Conservation (phyloP, 257 asterid genomes). For the Solanum clarkiae region DNA sequence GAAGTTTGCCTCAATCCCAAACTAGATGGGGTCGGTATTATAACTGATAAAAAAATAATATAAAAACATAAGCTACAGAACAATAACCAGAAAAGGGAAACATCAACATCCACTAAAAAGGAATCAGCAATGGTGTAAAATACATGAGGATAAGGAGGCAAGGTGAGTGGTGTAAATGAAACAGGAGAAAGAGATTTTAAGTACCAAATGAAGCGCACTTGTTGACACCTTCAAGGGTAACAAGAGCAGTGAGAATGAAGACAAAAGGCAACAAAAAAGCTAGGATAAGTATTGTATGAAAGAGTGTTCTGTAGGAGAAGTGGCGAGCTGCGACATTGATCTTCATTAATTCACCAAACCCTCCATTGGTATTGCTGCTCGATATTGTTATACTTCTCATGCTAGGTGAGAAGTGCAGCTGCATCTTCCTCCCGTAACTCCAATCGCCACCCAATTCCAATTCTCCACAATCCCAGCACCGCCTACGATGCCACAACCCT, state of each 20-base stretch:
- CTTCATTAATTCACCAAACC: conserved; percentile 79
- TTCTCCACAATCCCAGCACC: conserved; percentile 9
- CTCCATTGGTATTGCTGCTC: conserved; percentile 45
- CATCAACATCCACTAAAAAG: not conserved
- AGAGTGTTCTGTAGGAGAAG: conserved; percentile 66
- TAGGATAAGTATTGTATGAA: conserved; percentile 66
- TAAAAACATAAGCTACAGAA: not conserved
- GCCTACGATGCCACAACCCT: not conserved
- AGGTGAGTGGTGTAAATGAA: not conserved
- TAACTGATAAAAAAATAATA: not conserved
- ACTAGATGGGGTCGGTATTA: not conserved
- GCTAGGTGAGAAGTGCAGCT: conserved; percentile 99
- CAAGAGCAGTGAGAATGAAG: conserved; percentile 84
- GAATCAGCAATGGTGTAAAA: not conserved
- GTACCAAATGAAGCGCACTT: conserved; percentile 92
- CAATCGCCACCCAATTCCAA: not conserved
- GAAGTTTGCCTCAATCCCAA: not conserved
- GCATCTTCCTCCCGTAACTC: conserved; percentile 73
- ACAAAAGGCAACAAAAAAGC: conserved; percentile 92
- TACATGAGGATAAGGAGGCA: not conserved
- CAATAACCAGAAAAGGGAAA: not conserved
- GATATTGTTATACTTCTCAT: conserved; percentile 99
- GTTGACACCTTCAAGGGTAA: conserved; percentile 98
- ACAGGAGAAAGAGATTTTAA: not conserved
- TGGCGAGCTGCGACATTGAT: conserved; percentile 90